Evolutionary conservation across 2,329 filamentous ascomycete genomes (phyloP).

Genomic region (Epichloe aotearoae): DNA sequence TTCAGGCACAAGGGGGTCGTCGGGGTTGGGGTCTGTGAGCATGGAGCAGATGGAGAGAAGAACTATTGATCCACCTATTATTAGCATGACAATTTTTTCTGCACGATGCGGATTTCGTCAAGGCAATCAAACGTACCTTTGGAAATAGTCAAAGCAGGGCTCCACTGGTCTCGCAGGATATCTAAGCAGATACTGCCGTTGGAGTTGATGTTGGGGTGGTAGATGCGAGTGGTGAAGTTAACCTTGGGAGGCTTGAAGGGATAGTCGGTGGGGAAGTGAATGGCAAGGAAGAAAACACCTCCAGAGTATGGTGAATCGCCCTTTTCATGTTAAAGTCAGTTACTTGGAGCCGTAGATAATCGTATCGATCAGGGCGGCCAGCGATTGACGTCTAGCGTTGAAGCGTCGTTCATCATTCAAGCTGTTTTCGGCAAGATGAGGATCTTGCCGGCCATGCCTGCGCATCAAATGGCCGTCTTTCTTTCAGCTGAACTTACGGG

Average conservation of each 20-base stretch:
- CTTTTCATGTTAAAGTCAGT: constrained; percentile 33
- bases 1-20: constrained; percentile 95
- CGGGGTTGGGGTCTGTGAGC: constrained; percentile 98
- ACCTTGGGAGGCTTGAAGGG: constrained; percentile 99
- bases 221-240: constrained; percentile 99
- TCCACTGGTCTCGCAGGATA: constrained; percentile 98
- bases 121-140: constrained; percentile 54
- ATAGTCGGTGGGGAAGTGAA: constrained; percentile 99
- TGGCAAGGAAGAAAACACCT: constrained; percentile 98
- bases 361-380: not conserved
- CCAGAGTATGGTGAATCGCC: constrained; percentile 94
- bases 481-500: constrained; percentile 52
- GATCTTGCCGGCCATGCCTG: not conserved
- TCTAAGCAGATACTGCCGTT: constrained; percentile 99
- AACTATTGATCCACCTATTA: constrained; percentile 38
- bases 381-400: not conserved
- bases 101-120: no score
- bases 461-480: not conserved
- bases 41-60: constrained; percentile 98
- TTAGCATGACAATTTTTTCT: constrained; percentile 1
- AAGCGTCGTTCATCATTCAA: not conserved
- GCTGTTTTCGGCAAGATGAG: not conserved
- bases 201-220: constrained; percentile 99
- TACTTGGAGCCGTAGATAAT: not conserved
- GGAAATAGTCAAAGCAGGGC: constrained; percentile 91